Conservation (phyloP, 306 rosid genomes). For the Vigna angularis region DNA sequence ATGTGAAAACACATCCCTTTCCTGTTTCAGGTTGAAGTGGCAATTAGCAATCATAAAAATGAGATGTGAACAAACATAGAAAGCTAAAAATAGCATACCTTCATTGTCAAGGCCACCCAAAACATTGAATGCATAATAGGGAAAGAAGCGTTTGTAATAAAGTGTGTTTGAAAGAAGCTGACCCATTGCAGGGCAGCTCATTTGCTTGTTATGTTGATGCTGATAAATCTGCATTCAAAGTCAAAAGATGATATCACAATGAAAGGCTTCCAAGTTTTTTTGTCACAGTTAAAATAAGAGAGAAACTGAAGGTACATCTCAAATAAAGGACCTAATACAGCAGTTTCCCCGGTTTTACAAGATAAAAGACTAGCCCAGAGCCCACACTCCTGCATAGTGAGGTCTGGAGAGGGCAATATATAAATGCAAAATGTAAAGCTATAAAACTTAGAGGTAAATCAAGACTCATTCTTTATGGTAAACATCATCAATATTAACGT, state of each 20-base stretch:
- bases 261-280: background rate
- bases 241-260: conserved; percentile 11
- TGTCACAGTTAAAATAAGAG: background rate
- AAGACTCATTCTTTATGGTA: conserved; percentile 6
- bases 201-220: conserved; percentile 97
- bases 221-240: conserved; percentile 74
- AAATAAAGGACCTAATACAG: background rate
- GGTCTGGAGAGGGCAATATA: background rate
- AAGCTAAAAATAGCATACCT: conserved; percentile 61
- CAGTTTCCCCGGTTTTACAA: conserved; percentile 5
- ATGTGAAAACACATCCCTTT: conserved; percentile 98
- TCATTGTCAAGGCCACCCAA: conserved; percentile 95
- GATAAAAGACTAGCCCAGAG: background rate
- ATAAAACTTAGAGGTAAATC: background rate
- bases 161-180: conserved; percentile 96
- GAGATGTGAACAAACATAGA: conserved; percentile 35
- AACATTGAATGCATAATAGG: conserved; percentile 93
- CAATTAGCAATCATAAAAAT: conserved; percentile 9
- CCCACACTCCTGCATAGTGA: background rate
- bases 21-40: conserved; percentile 56
- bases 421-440: background rate
- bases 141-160: conserved; percentile 96
- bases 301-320: background rate
- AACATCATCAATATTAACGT: background rate
- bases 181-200: conserved; percentile 99